Evolutionary conservation across 352 stramenopile species (phyloP).

Genomic region (Globisporangium spinosum): DNA sequence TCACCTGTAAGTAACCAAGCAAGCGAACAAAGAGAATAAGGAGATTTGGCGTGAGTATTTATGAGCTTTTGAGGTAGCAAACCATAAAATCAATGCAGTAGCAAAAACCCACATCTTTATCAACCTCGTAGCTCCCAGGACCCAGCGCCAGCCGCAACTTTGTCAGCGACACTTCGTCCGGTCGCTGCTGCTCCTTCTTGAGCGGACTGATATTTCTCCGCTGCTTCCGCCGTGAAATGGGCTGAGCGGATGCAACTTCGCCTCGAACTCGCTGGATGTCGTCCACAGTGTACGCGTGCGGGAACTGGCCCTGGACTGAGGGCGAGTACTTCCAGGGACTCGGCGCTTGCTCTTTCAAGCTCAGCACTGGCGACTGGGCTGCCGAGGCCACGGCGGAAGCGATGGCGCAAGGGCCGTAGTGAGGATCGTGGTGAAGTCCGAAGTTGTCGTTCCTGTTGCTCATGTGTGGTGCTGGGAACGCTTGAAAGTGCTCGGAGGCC

Average conservation of each 20-base stretch:
- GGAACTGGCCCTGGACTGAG: constrained; percentile 36
- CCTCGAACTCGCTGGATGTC: constrained; percentile 30
- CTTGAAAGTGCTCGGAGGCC: constrained; percentile 17
- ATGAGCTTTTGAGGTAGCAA: not conserved
- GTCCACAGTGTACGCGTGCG: constrained; percentile 34
- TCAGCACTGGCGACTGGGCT: constrained; percentile 2
- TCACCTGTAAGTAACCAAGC: constrained; percentile 4
- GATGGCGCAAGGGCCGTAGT: constrained; percentile 6
- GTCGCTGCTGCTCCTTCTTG: not conserved
- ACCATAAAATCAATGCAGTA: not conserved
- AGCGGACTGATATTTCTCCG: constrained; percentile 6
- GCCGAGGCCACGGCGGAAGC: not conserved
- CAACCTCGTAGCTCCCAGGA: constrained; percentile 51
- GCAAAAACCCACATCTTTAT: constrained; percentile 25
- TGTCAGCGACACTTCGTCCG: constrained; percentile 13
- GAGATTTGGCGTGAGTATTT: not conserved
- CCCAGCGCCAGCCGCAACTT: constrained; percentile 37
- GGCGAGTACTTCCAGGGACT: constrained; percentile 41
- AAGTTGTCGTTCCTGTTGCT: constrained; percentile 37
- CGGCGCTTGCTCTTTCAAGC: constrained; percentile 18
- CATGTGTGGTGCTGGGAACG: constrained; percentile 14
- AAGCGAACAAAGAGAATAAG: not conserved
- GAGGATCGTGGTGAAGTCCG: constrained; percentile 26
- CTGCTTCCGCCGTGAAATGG: constrained; percentile 14
- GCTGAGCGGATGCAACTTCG: not conserved